Evolutionary conservation across 192 early-diverging fungal species (phyloP), one percentile per base, ranked within the genome.

Genomic region (Linderina pennispora): DNA sequence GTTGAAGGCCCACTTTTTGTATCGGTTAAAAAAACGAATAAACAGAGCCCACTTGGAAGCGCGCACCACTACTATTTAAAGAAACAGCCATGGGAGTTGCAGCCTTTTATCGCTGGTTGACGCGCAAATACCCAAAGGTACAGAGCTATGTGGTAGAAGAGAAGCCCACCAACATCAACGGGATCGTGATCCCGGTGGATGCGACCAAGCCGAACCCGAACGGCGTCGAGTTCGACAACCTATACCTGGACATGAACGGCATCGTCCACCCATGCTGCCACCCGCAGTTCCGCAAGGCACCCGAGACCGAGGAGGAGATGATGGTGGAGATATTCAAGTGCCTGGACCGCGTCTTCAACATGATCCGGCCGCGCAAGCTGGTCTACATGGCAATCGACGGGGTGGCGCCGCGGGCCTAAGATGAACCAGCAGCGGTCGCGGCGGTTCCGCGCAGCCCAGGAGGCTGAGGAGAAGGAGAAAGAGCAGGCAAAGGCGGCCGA

Each of bases 401-500:
- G 17, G 97, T 99, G n/a, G 97, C 97, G 1, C 97, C 97, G 33
- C 80, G 97, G 17, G 97, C 97, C n/a, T 16, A 99, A 99, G 50
- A 97, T 99, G 95, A 99, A 99, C 65, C 97, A 99, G 62, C 97
- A 99, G 55, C 85, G 97, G 17, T 88, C 94, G 23, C 87, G 97
- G 51, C 87, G 97, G 38, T 99, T 99, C 81, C 84, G 92, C 20
- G 86, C 95, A 2, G 83, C 92, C 8, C 89, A 89, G 51, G 91
- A 92, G 39, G 68, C 54, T 3, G 59, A 65, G 38, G 59, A 65
- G 47, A 63, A 61, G 40, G 58, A 53, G 23, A 22, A n/a, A 36
- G 51, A 55, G 26, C 51, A 65, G 18, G 21, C 43, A 17, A 32
- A 49, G 40, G 36, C 46, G 14, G 39, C 68, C 55, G 86, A 77